Evolutionary conservation across 192 early-diverging fungal species (phyloP).

Genomic region (Coemansia brasiliensis): DNA sequence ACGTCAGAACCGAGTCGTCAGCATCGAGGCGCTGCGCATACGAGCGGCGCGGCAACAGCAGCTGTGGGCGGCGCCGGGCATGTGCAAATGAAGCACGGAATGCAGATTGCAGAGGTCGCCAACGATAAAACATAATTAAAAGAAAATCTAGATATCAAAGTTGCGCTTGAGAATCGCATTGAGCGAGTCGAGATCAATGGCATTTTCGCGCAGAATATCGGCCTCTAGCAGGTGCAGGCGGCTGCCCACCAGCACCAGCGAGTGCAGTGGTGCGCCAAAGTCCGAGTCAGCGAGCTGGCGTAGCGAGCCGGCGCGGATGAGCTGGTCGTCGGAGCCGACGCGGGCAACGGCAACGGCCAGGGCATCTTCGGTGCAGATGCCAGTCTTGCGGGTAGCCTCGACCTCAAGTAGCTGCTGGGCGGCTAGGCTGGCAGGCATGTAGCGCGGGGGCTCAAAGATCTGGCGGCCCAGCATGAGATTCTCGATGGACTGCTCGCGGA

Average conservation of each 20-base stretch:
- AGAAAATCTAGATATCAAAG: conserved; percentile 53
- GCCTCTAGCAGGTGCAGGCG: conserved; percentile 92
- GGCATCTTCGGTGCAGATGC: conserved; percentile 74
- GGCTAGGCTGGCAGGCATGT: conserved; percentile 95
- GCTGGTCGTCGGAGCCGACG: conserved; percentile 79
- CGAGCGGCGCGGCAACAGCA: conserved; percentile 13
- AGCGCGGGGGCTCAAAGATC: conserved; percentile 97
- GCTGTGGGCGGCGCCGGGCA: neutral
- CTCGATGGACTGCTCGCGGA: conserved; percentile 94
- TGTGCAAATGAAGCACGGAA: neutral
- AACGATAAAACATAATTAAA: conserved; percentile 4
- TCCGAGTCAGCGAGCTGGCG: conserved; percentile 78
- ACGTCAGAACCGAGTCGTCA: conserved; percentile 41
- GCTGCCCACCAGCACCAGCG: conserved; percentile 84
- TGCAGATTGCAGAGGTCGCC: conserved; percentile 5
- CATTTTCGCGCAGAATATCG: conserved; percentile 79
- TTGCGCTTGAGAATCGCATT: conserved; percentile 66
- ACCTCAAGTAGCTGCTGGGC: conserved; percentile 91
- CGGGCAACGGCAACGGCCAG: conserved; percentile 91
- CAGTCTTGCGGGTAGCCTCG: conserved; percentile 74
- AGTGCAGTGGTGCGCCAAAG: conserved; percentile 94
- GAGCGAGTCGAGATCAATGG: conserved; percentile 64
- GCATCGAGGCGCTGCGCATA: conserved; percentile 46
- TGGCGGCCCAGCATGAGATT: conserved; percentile 90
- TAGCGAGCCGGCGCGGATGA: conserved; percentile 85